Evolutionary conservation across 805 yeast genomes (phyloP).

Genomic region (Metschnikowia lunata): DNA sequence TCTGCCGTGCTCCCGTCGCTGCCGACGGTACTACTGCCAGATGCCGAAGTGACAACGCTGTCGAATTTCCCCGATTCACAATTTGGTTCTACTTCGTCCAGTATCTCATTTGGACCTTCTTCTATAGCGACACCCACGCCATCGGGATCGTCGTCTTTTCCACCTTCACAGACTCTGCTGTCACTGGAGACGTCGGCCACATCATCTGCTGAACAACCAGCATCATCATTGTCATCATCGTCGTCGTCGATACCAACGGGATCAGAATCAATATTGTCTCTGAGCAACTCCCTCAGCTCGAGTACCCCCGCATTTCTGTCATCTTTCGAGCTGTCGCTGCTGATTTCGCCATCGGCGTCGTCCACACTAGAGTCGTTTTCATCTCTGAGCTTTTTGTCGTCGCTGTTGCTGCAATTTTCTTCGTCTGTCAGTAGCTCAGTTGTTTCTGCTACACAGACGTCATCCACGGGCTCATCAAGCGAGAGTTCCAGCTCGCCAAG

Average conservation of each 20-base stretch:
- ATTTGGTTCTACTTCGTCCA: no score
- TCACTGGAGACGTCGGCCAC: no score
- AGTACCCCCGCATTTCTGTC: neutral
- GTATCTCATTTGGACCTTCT: no score
- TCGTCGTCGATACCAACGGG: conserved; percentile 1
- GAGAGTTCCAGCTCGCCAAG: neutral
- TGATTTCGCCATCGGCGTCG: conserved; percentile 1
- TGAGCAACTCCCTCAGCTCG: neutral
- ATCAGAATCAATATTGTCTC: neutral
- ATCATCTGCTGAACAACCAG: no score
- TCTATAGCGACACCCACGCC: no score
- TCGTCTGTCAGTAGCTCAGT: conserved; percentile 1
- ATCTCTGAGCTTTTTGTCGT: neutral
- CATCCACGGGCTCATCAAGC: neutral
- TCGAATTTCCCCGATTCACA: no score
- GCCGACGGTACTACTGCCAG: no score
- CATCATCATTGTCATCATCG: neutral
- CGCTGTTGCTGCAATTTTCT: neutral
- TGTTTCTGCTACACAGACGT: neutral
- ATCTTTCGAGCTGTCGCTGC: neutral
- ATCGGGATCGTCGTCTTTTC: no score
- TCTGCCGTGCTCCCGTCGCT: no score
- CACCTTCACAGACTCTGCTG: no score
- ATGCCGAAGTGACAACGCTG: no score
- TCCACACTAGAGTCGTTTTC: conserved; percentile 1